Base-by-base conservation (phyloP, 352 stramenopile genomes). In the Phytophthora citrophthora region DNA sequence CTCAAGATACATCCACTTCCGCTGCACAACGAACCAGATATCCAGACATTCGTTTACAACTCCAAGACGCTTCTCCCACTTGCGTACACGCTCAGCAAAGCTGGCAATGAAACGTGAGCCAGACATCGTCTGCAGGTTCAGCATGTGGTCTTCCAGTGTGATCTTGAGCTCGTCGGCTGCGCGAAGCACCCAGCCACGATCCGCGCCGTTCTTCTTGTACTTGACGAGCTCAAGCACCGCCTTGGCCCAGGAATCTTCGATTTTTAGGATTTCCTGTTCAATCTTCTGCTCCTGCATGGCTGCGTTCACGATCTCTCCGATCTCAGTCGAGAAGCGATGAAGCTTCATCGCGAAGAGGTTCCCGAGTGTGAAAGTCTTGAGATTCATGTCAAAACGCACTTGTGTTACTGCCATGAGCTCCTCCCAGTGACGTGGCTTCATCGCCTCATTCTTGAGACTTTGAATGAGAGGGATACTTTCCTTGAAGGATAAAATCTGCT, bases 1-100 rank as follows among this genome's bases (percentile, higher is more conserved):
- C 60, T 98, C 93, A 15, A 98, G 83, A 61, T 98, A 98, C 92
- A 98, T 97, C 93, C 93, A 98, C 73, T 98, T 97, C 29, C 91
- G 86, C 74, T 98, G 93, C 13, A 98, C 93, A 20, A 96, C 81
- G 52, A 96, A 98, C 92, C 92, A 98, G 57, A 97, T 81, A 61
- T 98, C 91, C 0, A 98, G 53, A 29, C 85, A 96, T 49, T 98
- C 93, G 60, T 95, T 96, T 43, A 98, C 90, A 6, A 95, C 74
- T 16, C 95, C 84, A 5, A 98, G 77, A 8, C 80, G 88, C 50
- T 95, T 95, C 55, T 98, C 93, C 93, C 93, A 98, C 56, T 89
- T 91, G 44, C 93, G 88, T 11, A 98, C 91, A 9, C 88, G 86
- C 18, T 97, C 90, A 0, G 85, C 75, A 58, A 97, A 98, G 43